Conservation (phyloP, 495 filamentous ascomycete species). For the Ascobolus immersus region DNA sequence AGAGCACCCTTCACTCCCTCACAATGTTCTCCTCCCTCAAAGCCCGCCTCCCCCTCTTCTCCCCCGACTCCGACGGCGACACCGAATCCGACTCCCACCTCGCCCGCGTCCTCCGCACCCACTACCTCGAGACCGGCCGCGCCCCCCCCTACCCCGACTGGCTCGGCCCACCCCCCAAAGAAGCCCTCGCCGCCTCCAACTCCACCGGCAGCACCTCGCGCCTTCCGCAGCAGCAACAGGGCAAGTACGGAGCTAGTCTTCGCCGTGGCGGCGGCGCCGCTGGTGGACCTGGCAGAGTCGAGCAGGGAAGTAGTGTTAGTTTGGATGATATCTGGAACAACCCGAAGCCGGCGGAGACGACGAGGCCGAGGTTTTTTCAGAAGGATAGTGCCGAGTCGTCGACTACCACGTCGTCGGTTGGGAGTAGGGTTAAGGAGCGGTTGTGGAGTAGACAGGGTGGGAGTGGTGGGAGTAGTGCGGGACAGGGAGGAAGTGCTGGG, state of each 20-base stretch:
- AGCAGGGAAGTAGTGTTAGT: conserved; percentile 22
- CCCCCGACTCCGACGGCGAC: conserved; percentile 54
- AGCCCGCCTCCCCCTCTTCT: conserved; percentile 14
- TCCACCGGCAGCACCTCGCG: conserved; percentile 27
- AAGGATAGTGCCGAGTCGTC: conserved; percentile 17
- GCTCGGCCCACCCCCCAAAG: conserved; percentile 66
- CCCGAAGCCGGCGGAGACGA: conserved; percentile 16
- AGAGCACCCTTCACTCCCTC: neutral
- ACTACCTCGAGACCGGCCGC: conserved; percentile 65
- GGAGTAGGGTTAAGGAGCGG: conserved; percentile 41
- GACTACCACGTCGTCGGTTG: conserved; percentile 20
- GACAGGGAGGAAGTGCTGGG: conserved; percentile 3
- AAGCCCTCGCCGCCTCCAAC: conserved; percentile 28
- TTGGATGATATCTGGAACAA: conserved; percentile 71
- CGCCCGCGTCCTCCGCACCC: conserved; percentile 76
- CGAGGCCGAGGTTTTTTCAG: conserved; percentile 5
- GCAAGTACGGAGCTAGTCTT: conserved; percentile 7
- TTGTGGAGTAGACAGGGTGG: conserved; percentile 27
- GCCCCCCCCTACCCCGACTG: conserved; percentile 60
- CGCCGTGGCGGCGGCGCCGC: conserved; percentile 9
- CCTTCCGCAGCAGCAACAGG: conserved; percentile 18
- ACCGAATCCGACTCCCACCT: conserved; percentile 89
- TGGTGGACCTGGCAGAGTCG: conserved; percentile 10
- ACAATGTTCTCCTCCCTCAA: conserved; percentile 13
- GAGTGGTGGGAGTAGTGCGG: conserved; percentile 10